Conservation (phyloP, 371 early-diverging fungal species). For the Lichtheimia corymbifera region DNA sequence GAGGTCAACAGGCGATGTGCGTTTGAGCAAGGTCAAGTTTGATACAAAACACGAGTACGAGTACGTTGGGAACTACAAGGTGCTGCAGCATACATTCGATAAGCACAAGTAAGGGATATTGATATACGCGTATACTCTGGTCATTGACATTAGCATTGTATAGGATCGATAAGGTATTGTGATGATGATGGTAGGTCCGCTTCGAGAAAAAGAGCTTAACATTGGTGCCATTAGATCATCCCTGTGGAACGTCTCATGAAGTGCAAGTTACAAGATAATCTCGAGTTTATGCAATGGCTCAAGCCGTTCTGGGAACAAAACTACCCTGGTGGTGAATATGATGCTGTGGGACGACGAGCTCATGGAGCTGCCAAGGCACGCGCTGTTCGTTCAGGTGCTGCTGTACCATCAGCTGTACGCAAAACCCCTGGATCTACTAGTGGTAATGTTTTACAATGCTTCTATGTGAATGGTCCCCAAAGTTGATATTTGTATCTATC, state of each 20-base stretch:
- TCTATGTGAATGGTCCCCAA: too few species aligned
- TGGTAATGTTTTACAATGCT: too few species aligned
- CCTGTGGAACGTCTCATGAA: slow-evolving; percentile 86
- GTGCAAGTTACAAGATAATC: slow-evolving; percentile 94
- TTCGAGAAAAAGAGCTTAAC: background rate
- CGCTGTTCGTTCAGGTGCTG: slow-evolving; percentile 14
- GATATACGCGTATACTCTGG: slow-evolving; percentile 2
- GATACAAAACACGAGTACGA: slow-evolving; percentile 91
- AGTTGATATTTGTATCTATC: background rate
- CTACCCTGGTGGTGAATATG: slow-evolving; percentile 80
- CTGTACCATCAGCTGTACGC: slow-evolving; percentile 9
- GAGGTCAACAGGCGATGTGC: slow-evolving; percentile 62
- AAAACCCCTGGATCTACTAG: slow-evolving; percentile 6
- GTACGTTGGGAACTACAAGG: slow-evolving; percentile 88
- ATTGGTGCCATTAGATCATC: slow-evolving; percentile 51
- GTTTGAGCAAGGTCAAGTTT: slow-evolving; percentile 85
- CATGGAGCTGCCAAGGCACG: slow-evolving; percentile 29
- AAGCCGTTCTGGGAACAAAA: slow-evolving; percentile 86
- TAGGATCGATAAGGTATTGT: slow-evolving; percentile 24
- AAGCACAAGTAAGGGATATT: slow-evolving; percentile 65
- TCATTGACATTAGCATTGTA: background rate
- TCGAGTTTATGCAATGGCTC: slow-evolving; percentile 94
- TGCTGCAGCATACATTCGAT: slow-evolving; percentile 81
- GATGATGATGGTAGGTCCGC: background rate
- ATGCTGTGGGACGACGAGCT: slow-evolving; percentile 77